These are phyloP conservation scores for Argentina anserina DNA, from an alignment of 306 rosid genomes.

Conservation along the genomic window DNA sequence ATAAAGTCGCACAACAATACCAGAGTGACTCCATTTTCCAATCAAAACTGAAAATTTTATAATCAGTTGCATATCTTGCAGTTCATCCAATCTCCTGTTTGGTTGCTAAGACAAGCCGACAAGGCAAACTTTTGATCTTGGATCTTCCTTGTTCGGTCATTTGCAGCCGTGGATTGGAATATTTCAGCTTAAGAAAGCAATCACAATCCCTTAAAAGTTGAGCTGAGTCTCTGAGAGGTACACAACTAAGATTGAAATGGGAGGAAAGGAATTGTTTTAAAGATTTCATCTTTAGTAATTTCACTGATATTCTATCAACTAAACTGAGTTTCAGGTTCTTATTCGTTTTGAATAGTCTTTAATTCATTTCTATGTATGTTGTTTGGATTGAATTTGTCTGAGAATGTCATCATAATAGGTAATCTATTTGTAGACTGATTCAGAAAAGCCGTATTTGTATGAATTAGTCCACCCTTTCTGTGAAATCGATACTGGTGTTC, in stretches of 20 bases:
- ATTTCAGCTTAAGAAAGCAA: neutral
- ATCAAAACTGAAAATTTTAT: neutral
- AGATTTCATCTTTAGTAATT: neutral
- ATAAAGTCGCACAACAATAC: neutral
- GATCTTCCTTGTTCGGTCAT: constrained; percentile 4
- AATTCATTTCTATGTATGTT: neutral
- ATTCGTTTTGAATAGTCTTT: constrained; percentile 4
- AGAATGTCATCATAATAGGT: neutral
- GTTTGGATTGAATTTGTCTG: neutral
- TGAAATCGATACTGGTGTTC: neutral
- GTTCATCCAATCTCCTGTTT: constrained; percentile 7
- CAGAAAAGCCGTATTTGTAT: neutral
- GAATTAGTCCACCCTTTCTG: neutral
- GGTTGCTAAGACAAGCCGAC: constrained; percentile 12
- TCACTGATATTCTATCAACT: neutral
- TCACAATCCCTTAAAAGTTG: neutral
- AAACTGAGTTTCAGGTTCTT: constrained; percentile 12
- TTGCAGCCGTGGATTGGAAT: constrained; percentile 9
- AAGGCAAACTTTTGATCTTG: constrained; percentile 2
- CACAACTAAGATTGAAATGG: neutral
- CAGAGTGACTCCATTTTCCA: neutral
- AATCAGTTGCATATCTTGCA: constrained; percentile 18
- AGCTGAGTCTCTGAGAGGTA: constrained; percentile 3
- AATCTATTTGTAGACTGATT: neutral
- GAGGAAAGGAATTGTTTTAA: neutral